Percentiles rank a stretch among this genome's conserved stretches.
Conservation (phyloP, 768 basidiomycete species). For the Panaeolus papilionaceus region DNA sequence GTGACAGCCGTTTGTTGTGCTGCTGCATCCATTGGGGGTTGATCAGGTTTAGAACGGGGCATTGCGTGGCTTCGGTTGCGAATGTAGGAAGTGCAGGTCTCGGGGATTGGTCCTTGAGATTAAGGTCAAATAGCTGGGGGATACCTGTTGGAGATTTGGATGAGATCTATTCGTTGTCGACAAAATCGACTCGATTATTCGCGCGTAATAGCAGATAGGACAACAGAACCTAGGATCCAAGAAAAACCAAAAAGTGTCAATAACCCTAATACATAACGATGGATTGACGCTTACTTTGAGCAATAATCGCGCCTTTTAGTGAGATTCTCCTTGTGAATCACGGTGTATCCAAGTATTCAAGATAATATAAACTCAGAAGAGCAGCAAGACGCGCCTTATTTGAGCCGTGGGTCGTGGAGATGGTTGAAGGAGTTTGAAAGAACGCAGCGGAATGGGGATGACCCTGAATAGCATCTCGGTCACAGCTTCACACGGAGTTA, state of each 20-base stretch:
- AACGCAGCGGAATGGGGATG: slow-evolving; percentile 1
- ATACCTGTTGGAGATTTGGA: too few species aligned
- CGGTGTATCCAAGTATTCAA: neutral
- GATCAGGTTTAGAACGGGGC: slow-evolving; percentile 72
- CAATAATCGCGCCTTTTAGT: neutral
- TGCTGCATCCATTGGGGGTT: slow-evolving; percentile 67
- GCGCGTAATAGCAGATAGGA: too few species aligned
- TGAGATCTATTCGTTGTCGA: too few species aligned
- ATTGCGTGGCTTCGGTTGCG: slow-evolving; percentile 39
- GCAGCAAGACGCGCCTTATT: neutral
- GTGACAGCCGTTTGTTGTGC: slow-evolving; percentile 82
- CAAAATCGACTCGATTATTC: too few species aligned
- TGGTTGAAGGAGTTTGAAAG: slow-evolving; percentile 1
- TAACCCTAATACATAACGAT: neutral
- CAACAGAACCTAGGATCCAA: too few species aligned
- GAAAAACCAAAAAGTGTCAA: too few species aligned
- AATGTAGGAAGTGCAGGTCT: neutral
- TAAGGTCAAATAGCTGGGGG: neutral
- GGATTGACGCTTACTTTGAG: neutral
- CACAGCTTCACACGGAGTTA: slow-evolving; percentile 9
- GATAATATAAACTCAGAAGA: neutral
- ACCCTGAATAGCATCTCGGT: neutral
- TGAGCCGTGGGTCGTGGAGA: neutral
- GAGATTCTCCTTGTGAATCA: neutral
- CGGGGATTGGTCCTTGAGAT: neutral